Conservation (phyloP, 371 early-diverging fungal species). For the Actinomucor elegans region DNA sequence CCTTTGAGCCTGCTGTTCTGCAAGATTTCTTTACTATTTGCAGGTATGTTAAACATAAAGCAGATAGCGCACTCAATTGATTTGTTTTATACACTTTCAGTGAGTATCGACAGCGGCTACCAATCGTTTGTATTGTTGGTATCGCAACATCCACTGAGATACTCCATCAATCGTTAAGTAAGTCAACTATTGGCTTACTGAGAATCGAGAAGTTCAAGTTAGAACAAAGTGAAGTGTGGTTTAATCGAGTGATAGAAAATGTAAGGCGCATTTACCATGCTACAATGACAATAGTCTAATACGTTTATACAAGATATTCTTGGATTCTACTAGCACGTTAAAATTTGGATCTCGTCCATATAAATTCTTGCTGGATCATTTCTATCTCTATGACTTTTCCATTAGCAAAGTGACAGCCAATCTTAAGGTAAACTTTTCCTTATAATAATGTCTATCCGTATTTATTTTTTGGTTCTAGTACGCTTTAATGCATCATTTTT, state of each 20-base stretch:
- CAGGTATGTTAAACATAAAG: slow-evolving; percentile 47
- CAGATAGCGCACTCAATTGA: background rate
- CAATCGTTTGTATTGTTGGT: slow-evolving; percentile 82
- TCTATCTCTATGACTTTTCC: slow-evolving; percentile 77
- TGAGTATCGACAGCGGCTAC: slow-evolving; percentile 67
- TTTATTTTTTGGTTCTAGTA: slow-evolving; percentile 51
- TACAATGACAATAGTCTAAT: background rate
- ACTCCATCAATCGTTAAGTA: slow-evolving; percentile 76
- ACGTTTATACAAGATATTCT: slow-evolving; percentile 47
- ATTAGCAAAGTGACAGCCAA: slow-evolving; percentile 69
- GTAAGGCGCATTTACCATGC: slow-evolving; percentile 17
- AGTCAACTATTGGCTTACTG: slow-evolving; percentile 66
- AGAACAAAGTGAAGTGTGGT: slow-evolving; percentile 73
- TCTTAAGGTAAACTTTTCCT: slow-evolving; percentile 53
- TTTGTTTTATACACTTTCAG: no score
- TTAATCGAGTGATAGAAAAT: slow-evolving; percentile 74
- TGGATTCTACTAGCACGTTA: slow-evolving; percentile 49
- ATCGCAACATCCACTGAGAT: slow-evolving; percentile 84
- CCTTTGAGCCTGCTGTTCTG: slow-evolving; percentile 71
- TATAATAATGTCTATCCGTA: background rate
- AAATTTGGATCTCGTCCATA: slow-evolving; percentile 71
- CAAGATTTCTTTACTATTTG: slow-evolving; percentile 77
- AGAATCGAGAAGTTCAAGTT: slow-evolving; percentile 78
- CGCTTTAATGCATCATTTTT: slow-evolving; percentile 84
- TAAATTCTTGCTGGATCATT: slow-evolving; percentile 76